Conservation (phyloP, 2,329 filamentous ascomycete species). For the Dactylellina cionopaga region DNA sequence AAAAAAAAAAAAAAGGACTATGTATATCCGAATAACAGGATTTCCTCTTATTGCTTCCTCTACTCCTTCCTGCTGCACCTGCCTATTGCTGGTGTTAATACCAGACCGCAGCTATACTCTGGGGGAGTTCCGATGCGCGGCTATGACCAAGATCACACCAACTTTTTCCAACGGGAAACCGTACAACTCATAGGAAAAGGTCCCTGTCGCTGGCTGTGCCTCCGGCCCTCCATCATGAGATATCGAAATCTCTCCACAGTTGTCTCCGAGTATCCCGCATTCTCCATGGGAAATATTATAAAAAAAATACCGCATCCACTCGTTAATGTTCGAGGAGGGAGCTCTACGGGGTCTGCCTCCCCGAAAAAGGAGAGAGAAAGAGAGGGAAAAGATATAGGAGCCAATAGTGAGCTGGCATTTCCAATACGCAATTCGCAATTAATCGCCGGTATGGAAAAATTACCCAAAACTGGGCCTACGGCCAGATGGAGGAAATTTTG, state of each 20-base stretch:
- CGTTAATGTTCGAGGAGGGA: neutral
- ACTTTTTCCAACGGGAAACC: neutral
- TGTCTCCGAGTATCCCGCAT: neutral
- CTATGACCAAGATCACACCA: neutral
- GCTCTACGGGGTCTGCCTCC: neutral
- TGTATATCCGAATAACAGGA: slow-evolving; percentile 7
- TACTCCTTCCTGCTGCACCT: slow-evolving; percentile 11
- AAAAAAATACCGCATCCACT: too few species aligned
- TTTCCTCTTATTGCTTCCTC: neutral
- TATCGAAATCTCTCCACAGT: neutral
- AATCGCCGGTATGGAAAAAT: too few species aligned
- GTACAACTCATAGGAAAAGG: neutral
- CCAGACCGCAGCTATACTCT: slow-evolving; percentile 31
- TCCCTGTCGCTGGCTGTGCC: slow-evolving; percentile 22
- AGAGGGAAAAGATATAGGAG: neutral
- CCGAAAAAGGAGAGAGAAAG: neutral
- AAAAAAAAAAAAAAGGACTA: neutral
- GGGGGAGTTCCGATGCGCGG: slow-evolving; percentile 43
- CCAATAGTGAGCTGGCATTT: too few species aligned
- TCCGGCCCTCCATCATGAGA: slow-evolving; percentile 33
- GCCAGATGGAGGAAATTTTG: too few species aligned
- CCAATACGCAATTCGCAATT: too few species aligned
- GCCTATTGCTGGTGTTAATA: slow-evolving; percentile 41
- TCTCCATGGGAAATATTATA: too few species aligned
- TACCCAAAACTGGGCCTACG: too few species aligned